Evolutionary conservation across 352 stramenopile species (phyloP), one percentile per base, ranked within the genome.

Genomic region (Pythium aristosporum): DNA sequence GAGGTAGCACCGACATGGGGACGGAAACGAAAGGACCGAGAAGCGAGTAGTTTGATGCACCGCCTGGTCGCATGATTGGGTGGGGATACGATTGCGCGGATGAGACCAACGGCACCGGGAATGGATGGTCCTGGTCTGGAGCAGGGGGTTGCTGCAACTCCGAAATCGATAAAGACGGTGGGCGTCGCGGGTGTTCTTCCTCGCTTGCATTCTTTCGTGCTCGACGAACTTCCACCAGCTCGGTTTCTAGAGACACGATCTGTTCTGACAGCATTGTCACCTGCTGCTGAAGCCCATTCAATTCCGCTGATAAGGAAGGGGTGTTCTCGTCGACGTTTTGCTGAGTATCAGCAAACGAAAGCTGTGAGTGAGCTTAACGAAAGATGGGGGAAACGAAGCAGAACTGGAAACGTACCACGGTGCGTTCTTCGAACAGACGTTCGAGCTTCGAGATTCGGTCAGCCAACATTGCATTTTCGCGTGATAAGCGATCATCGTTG

Each of bases 1-100:
- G 87, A 34, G 87, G 87, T n/a, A 95, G 75, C 18, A 93, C 80
- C 0, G 87, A 92, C 75, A 91, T 77, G 6, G 86, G 86, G 4
- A 96, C 87, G 0, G 85, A 96, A 7, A 94, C 87, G 36, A 96
- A 94, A 11, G 85, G 82, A 3, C 82, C 82, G 61, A 91, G 75
- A 8, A 82, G 72, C 16, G 63, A 69, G 7, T 81, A 88, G 16
- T 78, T 80, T 21, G 73, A 62, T 3, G 77, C 67, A 5, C 75
- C 58, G 20, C 65, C 57, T 18, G 72, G 65, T 16, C 58, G 32
- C 44, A 80, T 74, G 25, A 76, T 72, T 20, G 71, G 57, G 21
- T 74, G 73, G 1, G 65, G 50, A 49, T 88, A 91, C 15, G 66
- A 56, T 58, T 82, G 74, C 20, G 68, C 75, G 43, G 74, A 71